Evolutionary conservation across 129 eudicot species (phyloP), one percentile per base, ranked within the genome.

Genomic region (Tanacetum coccineum): DNA sequence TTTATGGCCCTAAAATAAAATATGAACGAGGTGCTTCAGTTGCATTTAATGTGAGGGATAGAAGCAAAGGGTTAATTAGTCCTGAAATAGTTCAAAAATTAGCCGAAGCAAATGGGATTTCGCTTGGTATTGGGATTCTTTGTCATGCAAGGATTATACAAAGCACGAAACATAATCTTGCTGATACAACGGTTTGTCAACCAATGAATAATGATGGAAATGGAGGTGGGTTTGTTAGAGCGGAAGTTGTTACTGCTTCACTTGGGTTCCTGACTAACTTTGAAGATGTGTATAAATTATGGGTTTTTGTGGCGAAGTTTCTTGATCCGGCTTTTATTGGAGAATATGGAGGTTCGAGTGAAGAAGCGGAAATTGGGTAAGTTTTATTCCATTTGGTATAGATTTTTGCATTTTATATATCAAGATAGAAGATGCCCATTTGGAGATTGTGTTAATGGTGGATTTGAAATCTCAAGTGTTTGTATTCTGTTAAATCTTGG

Each of bases 21-120:
- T 78, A 78, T 25, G 82, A 78, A 53, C 71, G 82, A 20, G 82
- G 78, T 17, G 82, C 78, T 25, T 78, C 82, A 7, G 78, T 78
- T 9, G 82, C 82, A 2, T 78, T 78, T 62, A 78, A 78, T 19
- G 71, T 78, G 22, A 53, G 78, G 74, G 76, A 78, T 13, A 32
- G 55, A 53, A 68, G 45, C 36, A 55, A 45, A 69, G 78, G 82
- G 12, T 52, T 78, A 21, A 66, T 78, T 59, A 71, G 63, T 66
- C 81, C 81, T 22, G 81, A 78, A 66, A 66, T 42, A 13, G 71
- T 78, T 72, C 78, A 73, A 64, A 78, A 73, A 3, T 73, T 78
- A 46, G 82, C 74, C 0, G 82, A 78, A 22, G 59, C 70, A 46
- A 68, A 78, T 56, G 82, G 78, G 53, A 72, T 78, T 58, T 66